Evolutionary conservation across 805 yeast species (phyloP), one percentile per base, ranked within the genome.

Genomic region (Metschnikowia amazonensis): DNA sequence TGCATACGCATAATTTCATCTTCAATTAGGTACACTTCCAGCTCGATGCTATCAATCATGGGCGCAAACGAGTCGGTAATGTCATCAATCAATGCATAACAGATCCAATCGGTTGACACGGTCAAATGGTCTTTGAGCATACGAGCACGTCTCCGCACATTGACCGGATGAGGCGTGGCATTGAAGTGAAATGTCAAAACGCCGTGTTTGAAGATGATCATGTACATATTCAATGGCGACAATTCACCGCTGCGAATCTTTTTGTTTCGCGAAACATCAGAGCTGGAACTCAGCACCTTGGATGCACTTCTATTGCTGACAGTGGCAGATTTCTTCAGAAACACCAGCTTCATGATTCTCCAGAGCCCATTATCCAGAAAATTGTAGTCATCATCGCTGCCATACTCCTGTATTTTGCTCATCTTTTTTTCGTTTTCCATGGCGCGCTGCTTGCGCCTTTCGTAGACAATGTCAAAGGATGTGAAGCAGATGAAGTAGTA

Each of bases 51-150:
- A 47, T 88, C 95, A 51, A 94, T 90, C 84, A 94, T 81, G 2
- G 99, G 99, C 0, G 95, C 98, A 72, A 88, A 94, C 0, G 95
- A 95, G 72, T 94, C 99, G 0, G 97, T 92, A 52, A 94, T 88
- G 63, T 94, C 98, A 69, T 94, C 99, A 56, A 94, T 88, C 51
- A 94, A 69, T 0, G 98, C 98, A 66, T 94, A 94, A 1, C 97
- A 92, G 37, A 94, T 84, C 99, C 99, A 94, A 64, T 94, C 98
- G 0, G 97, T 81, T 2, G 92, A 80, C 4, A 94, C 96, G 2
- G 87, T 88, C 50, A 94, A 70, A 60, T 90, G 92, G 62, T 94
- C 99, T 50, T 84, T 76, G 51, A 92, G 73, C 51, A 94, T 69
- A 46, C 99, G 75, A 0, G 96, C 95, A 62, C 99, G 80, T 63